Base-by-base conservation (phyloP, 441 rosid genomes). In the Adansonia grandidieri region DNA sequence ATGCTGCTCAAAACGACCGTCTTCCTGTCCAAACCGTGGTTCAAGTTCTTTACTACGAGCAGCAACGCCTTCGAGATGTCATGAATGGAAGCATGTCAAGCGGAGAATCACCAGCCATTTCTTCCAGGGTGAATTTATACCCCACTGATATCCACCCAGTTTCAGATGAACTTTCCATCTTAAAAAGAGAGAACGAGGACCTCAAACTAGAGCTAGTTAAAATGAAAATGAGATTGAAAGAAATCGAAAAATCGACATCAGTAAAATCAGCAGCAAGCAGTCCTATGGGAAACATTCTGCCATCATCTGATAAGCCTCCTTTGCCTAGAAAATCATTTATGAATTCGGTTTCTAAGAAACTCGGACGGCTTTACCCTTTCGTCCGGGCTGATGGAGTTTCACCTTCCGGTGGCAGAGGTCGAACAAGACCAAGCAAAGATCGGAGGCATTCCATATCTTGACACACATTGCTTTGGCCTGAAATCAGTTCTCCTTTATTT, bases 11-110 rank as follows among this genome's bases (percentile, higher is more conserved):
- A 66, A 91, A 91, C 15, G 89, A 91, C 74, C 84, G 92, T 76
- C 92, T 91, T 47, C 96, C 92, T 0, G 92, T 89, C 69, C 98
- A 96, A 45, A 93, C 97, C 0, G 97, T 93, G 64, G 98, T 96
- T 78, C 98, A 93, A 81, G 99, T 96, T 28, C 95, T 96, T 67
- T 91, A 93, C 87, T 86, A 91, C 60, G 98, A 96, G 84, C 99
- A 96, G 79, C 97, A 92, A 76, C 96, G 98, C 57, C 83, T 96
- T 32, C 86, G 94, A n/a, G 97, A 92, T 64, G 88, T 83, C 71
- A 91, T 88, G 82, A 85, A 86, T 68, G 91, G 89, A 45, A 83
- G 84, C 70, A 47, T 69, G 13, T 56, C 60, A 1, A 84, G 78
- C 56, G 83, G 80, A 77, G 89, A 85, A 28, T 57, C 91, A 57